Evolutionary conservation across 2,329 filamentous ascomycete species (phyloP).

Genomic region (Drechslerella stenobrocha): DNA sequence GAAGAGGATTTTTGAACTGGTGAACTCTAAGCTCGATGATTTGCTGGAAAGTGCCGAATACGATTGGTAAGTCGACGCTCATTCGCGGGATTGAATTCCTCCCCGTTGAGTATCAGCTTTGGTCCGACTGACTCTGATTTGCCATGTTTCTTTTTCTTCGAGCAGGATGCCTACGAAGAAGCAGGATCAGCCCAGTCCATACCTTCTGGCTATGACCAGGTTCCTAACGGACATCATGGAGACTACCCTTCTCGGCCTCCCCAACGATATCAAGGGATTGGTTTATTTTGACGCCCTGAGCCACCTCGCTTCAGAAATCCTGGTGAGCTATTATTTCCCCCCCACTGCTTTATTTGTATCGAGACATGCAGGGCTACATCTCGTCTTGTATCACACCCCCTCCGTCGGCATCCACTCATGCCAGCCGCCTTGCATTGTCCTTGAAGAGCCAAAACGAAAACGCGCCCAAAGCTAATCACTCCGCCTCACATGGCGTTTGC

Average conservation of each 20-base stretch:
- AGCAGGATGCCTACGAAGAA: conserved; percentile 63
- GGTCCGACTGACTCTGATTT: conserved; percentile 19
- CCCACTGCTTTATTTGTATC: conserved; percentile 33
- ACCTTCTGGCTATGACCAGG: conserved; percentile 90
- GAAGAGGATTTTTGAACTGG: conserved; percentile 96
- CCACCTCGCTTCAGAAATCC: conserved; percentile 82
- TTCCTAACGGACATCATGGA: conserved; percentile 97
- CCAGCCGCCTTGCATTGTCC: conserved; percentile 48
- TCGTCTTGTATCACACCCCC: conserved; percentile 49
- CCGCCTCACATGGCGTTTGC: conserved; percentile 36
- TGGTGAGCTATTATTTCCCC: conserved; percentile 60
- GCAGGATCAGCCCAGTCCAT: conserved; percentile 77
- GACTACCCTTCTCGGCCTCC: conserved; percentile 87
- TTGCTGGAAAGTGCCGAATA: conserved; percentile 96
- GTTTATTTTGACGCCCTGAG: conserved; percentile 96
- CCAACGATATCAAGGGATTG: conserved; percentile 91
- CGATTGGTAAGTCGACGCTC: conserved; percentile 67
- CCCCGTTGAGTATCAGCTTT: background rate
- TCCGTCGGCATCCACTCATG: conserved; percentile 49
- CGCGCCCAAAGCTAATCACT: conserved; percentile 47
- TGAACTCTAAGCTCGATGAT: conserved; percentile 98
- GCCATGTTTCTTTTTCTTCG: conserved; percentile 48
- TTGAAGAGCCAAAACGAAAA: conserved; percentile 3
- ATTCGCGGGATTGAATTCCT: conserved; percentile 50
- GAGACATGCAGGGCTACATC: conserved; percentile 43